A percentile compares a stretch with the other conserved stretches of the same genome.
Evolutionary conservation across 768 basidiomycete species (phyloP).

Genomic region (Hygrocybe punicea): DNA sequence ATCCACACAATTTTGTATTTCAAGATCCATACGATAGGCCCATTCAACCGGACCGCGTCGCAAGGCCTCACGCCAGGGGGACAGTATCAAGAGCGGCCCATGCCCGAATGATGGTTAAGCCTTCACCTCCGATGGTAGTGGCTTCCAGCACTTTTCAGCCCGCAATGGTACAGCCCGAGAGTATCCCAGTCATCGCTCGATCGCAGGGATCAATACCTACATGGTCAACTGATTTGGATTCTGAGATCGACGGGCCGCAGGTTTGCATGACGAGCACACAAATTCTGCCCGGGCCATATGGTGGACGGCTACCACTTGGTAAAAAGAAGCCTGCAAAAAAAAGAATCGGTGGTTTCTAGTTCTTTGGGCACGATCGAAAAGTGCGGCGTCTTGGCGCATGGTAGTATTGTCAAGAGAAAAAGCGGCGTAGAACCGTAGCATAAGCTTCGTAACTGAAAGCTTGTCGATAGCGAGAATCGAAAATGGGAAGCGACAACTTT

Average conservation of each 20-base stretch:
- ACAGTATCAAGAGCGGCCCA: not conserved
- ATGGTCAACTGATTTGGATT: not conserved
- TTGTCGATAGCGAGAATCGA: no score
- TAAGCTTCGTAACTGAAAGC: not conserved
- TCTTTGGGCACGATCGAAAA: not conserved
- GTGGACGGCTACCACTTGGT: constrained; percentile 48
- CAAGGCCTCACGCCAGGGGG: constrained; percentile 4
- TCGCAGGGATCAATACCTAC: constrained; percentile 2
- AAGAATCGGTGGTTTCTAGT: constrained; percentile 71
- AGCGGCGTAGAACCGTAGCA: no score
- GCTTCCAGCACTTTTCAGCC: constrained; percentile 26
- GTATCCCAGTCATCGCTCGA: not conserved
- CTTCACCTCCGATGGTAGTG: constrained; percentile 41
- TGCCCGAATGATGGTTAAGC: constrained; percentile 5
- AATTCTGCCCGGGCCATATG: constrained; percentile 65
- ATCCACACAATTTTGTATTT: constrained; percentile 51
- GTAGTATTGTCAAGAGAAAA: no score
- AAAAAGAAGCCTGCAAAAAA: constrained; percentile 66
- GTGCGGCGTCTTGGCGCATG: no score
- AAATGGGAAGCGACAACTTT: no score
- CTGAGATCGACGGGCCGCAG: constrained; percentile 31
- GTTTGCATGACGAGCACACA: constrained; percentile 62
- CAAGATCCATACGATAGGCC: constrained; percentile 50
- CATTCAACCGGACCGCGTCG: constrained; percentile 16
- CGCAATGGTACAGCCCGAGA: not conserved